Evolutionary conservation across 257 asterid genomes (phyloP).

Genomic region (Rauvolfia tetraphylla): DNA sequence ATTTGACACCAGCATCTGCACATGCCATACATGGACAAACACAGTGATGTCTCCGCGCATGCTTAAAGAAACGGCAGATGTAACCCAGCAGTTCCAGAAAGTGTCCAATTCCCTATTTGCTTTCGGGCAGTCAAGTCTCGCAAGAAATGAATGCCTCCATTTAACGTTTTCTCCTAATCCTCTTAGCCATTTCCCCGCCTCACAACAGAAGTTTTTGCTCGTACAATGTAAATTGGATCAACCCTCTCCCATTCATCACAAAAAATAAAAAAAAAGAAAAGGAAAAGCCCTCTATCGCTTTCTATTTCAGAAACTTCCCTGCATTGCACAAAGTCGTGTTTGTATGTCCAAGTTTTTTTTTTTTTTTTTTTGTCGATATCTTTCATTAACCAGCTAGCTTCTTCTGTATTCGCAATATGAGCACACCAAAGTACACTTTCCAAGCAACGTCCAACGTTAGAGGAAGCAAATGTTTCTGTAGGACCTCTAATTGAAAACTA

Average conservation of each 20-base stretch:
- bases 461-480: neutral
- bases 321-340: neutral
- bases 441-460: neutral
- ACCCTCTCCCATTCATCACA: too few species aligned
- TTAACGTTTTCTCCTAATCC: neutral
- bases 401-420: neutral
- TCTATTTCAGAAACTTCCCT: neutral
- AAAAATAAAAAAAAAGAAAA: too few species aligned
- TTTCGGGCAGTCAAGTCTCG: neutral
- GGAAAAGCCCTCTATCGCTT: neutral
- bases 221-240: neutral
- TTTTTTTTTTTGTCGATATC: neutral
- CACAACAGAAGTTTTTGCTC: neutral
- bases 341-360: neutral
- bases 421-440: neutral
- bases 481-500: neutral
- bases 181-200: neutral
- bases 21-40: constrained; percentile 7
- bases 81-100: neutral
- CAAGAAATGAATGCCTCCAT: neutral
- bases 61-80: neutral
- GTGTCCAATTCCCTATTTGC: neutral
- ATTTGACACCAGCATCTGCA: neutral
- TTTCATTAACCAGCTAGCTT: neutral
- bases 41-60: neutral